Conservation (phyloP, 345 rosid genomes). For the Lumnitzera littorea region DNA sequence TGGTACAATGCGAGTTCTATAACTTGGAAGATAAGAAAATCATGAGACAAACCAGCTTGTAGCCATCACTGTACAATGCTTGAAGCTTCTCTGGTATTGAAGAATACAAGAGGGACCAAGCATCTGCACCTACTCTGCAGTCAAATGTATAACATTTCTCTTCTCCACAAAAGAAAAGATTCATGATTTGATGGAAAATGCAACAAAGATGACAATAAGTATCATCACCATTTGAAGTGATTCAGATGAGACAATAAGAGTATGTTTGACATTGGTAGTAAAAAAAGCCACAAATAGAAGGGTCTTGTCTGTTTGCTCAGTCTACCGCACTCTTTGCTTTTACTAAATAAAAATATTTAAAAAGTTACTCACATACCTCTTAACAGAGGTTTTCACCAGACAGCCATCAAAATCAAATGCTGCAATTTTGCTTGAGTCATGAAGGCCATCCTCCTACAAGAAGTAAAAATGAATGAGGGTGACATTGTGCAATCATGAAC, state of each 20-base stretch:
- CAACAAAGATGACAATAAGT: no score
- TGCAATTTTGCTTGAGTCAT: constrained; percentile 74
- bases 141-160: constrained; percentile 1
- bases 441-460: constrained; percentile 70
- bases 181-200: background rate
- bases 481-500: background rate
- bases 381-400: constrained; percentile 79
- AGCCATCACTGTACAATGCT: constrained; percentile 69
- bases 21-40: background rate
- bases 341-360: background rate
- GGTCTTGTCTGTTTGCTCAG: no score
- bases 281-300: no score
- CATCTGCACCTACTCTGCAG: constrained; percentile 81
- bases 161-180: background rate
- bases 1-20: no score
- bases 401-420: constrained; percentile 99
- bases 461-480: background rate
- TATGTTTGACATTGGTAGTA: no score
- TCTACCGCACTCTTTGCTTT: background rate
- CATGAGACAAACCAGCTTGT: constrained; percentile 60
- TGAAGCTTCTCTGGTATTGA: constrained; percentile 79
- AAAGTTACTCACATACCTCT: constrained; percentile 33
- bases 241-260: no score
- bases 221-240: no score
- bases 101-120: constrained; percentile 90